Conservation (phyloP, 176 grass and related monocot species). For the Echinochloa phyllopogon region DNA sequence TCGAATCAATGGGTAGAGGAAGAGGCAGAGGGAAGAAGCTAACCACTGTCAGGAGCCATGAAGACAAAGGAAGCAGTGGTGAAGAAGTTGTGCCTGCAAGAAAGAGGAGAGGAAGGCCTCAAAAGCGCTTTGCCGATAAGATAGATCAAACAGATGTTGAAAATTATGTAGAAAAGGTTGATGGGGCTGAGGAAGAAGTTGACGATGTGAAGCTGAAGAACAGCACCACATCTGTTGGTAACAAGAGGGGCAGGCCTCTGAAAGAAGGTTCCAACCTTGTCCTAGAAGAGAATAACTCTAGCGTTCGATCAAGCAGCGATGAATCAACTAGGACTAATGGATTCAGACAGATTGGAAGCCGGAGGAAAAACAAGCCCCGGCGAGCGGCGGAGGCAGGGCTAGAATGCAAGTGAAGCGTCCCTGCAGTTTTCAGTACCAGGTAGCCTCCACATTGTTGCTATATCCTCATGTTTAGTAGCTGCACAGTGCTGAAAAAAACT, state of each 20-base stretch:
- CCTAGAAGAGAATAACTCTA: constrained; percentile 49
- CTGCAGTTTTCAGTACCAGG: constrained; percentile 29
- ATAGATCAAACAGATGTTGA: constrained; percentile 51
- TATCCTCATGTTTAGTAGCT: constrained; percentile 12
- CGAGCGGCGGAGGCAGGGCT: constrained; percentile 71
- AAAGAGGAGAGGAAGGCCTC: constrained; percentile 81
- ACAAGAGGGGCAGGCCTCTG: constrained; percentile 62
- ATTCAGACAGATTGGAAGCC: constrained; percentile 71
- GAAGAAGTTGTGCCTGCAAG: constrained; percentile 65
- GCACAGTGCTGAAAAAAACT: constrained; percentile 30
- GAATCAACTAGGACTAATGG: constrained; percentile 55
- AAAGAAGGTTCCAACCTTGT: constrained; percentile 55
- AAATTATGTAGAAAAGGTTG: constrained; percentile 52
- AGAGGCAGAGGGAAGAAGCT: constrained; percentile 74
- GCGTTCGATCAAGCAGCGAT: constrained; percentile 52
- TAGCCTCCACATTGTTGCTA: constrained; percentile 24
- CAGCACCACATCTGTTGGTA: constrained; percentile 31
- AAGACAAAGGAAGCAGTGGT: constrained; percentile 64
- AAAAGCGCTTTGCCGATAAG: constrained; percentile 58
- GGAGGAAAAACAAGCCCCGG: constrained; percentile 73
- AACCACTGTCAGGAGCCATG: constrained; percentile 55
- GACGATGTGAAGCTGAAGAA: constrained; percentile 51
- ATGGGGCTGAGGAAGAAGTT: constrained; percentile 48
- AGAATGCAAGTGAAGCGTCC: constrained; percentile 62
- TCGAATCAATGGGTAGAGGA: constrained; percentile 73